Base-by-base conservation (phyloP, 768 basidiomycete genomes). In the Leccinum olivaceopallidum region DNA sequence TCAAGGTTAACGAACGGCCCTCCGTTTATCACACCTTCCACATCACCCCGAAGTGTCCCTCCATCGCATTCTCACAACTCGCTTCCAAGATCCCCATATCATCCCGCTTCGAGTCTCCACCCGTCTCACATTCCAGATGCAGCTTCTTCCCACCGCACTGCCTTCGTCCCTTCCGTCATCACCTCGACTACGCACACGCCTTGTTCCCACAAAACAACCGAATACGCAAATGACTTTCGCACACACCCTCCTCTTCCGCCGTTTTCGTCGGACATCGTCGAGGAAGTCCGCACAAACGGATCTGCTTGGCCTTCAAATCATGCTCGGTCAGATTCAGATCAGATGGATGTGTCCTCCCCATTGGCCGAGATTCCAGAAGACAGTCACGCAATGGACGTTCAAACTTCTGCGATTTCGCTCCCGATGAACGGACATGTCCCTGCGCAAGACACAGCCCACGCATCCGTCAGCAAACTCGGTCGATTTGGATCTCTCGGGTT, bases 401-500 rank as follows among this genome's bases (percentile, higher is more conserved):
- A 75, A 34, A 76, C 80, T 59, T 81, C 84, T 20, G 79, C 83
- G 12, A 80, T 83, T 73, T 81, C 80, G 59, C 77, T 56, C 60
- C 78, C 60, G 73, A 42, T 62, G 49, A 74, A 73, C 34, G 74
- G 74, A 44, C 75, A 76, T 60, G 58, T 70, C 28, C 76, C 77
- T 57, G 71, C 68, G 12, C 76, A 79, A 56, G 78, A 79, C 55
- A 64, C 70, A 26, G 65, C 74, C 34, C 79, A 80, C 53, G 61
- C 78, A 10, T 78, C 82, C 36, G 76, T 75, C 63, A 78, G 79
- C 72, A 86, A 84, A 67, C 75, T 85, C 57, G 79, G 82, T 66
- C 88, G 86, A 72, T 74, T 87, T 24, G 78, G 83, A 53, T 77
- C 79, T 52, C 79, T 89, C 62, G 78, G 83, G 37, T 85, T 90